Conservation (phyloP, 768 basidiomycete genomes). For the Lactarius hatsudake region DNA sequence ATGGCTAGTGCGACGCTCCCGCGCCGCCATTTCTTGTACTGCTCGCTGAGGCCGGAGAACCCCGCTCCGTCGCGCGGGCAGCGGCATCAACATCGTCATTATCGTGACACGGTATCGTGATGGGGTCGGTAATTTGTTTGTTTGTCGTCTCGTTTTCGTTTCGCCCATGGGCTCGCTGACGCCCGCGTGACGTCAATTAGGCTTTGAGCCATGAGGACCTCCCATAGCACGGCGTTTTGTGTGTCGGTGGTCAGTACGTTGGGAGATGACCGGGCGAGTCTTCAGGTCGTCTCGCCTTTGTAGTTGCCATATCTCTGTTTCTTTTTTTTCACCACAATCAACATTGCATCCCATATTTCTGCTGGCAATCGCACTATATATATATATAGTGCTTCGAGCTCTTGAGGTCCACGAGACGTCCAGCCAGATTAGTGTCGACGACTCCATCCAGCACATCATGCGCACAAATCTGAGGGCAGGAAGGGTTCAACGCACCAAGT, state of each 20-base stretch:
- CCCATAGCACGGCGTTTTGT: conserved; percentile 28
- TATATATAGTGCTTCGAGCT: not conserved
- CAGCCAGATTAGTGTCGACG: no score
- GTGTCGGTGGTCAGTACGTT: not conserved
- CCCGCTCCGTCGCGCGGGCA: conserved; percentile 33
- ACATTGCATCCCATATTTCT: not conserved
- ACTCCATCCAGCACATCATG: no score
- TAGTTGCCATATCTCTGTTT: not conserved
- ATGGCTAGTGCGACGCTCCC: conserved; percentile 57
- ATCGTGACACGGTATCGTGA: conserved; percentile 11
- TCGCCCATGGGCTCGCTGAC: not conserved
- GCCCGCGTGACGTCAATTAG: not conserved
- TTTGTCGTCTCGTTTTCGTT: no score
- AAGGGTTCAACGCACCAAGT: no score
- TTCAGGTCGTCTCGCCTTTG: not conserved
- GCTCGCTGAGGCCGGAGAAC: conserved; percentile 65
- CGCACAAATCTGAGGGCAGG: no score
- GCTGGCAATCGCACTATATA: not conserved
- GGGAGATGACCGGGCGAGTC: not conserved
- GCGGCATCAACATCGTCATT: conserved; percentile 6
- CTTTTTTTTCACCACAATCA: not conserved
- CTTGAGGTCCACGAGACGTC: no score
- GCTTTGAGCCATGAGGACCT: conserved; percentile 24
- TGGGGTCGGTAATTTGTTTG: no score
- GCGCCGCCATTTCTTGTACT: conserved; percentile 81